Evolutionary conservation across 2,329 filamentous ascomycete genomes (phyloP).

Genomic region (Ophidiomyces ophidiicola): DNA sequence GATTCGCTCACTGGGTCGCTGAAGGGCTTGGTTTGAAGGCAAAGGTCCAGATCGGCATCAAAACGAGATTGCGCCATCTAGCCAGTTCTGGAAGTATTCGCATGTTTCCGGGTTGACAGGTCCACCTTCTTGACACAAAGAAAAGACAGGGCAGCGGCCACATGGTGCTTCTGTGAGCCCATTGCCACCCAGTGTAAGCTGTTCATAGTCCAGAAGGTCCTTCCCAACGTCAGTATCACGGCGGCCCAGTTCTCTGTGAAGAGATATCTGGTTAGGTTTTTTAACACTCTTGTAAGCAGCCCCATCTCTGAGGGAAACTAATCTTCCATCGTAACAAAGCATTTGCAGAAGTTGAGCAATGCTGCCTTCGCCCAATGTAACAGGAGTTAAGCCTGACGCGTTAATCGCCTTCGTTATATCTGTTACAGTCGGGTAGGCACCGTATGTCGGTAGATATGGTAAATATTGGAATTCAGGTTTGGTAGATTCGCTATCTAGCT

Average conservation of each 20-base stretch:
- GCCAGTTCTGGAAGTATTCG: conserved; percentile 81
- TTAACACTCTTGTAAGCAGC: conserved; percentile 39
- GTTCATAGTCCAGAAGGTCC: conserved; percentile 24
- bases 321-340: conserved; percentile 72
- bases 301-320: conserved; percentile 49
- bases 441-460: conserved; percentile 53
- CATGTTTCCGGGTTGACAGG: conserved; percentile 83
- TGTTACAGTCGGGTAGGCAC: conserved; percentile 65
- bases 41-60: conserved; percentile 14
- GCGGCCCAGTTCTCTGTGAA: conserved; percentile 26
- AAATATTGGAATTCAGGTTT: conserved; percentile 28
- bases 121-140: conserved; percentile 80
- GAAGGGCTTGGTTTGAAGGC: not conserved
- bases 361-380: conserved; percentile 57
- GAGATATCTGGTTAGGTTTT: conserved; percentile 25
- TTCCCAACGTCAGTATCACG: conserved; percentile 23
- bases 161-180: conserved; percentile 82
- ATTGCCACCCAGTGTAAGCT: conserved; percentile 45
- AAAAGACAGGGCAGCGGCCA: conserved; percentile 82
- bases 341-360: conserved; percentile 79
- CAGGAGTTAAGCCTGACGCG: conserved; percentile 55
- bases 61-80: conserved; percentile 38
- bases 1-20: not conserved
- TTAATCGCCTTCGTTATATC: conserved; percentile 67
- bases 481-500: conserved; percentile 23